Base-by-base conservation (phyloP, 202 grass and related monocot species). In the Schoenoplectus triqueter region DNA sequence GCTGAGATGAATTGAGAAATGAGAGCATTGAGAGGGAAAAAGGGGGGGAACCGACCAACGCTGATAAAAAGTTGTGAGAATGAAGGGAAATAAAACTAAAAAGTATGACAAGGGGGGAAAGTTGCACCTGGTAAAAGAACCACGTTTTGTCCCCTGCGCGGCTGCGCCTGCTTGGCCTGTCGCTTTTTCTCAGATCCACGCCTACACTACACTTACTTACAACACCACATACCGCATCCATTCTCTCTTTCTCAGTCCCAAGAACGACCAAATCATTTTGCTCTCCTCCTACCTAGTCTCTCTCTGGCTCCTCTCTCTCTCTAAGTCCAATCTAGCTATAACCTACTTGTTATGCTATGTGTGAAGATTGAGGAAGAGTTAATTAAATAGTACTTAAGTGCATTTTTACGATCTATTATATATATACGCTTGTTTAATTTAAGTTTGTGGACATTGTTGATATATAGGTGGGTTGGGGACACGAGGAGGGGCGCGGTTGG, bases 181-280 rank as follows among this genome's bases (percentile, higher is more conserved):
- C 73, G 86, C 86, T 87, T 87, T 87, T 83, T 84, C 67, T 59
- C 86, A 87, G 86, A 73, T 87, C 86, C 86, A 87, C 86, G 86
- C 86, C 80, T 87, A 68, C 75, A 59, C 44, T 87, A 55, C 52
- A 55, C 52, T n/a, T 31, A 31, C 31, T 31, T 31, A 31, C 31
- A 31, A 1, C 31, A 31, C 31, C 31, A 31, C 31, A 31, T 31
- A 31, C 31, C 31, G 1, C 31, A 31, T 31, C 31, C 31, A 31
- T 1, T 31, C 31, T 31, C 31, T 31, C 31, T 31, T 31, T 31
- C 31, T 31, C 31, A 82, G 70, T 84, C 67, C 86, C 84, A 73
- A 82, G 69, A 88, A 85, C 76, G 70, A 86, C 80, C 86, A 86
- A 88, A 91, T 91, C 77, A 91, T 91, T 85, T 65, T 91, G 86